phyloP scores from a whole-genome alignment of 139 green algal genomes.

The Chlamydomonas schloesseri region DNA sequence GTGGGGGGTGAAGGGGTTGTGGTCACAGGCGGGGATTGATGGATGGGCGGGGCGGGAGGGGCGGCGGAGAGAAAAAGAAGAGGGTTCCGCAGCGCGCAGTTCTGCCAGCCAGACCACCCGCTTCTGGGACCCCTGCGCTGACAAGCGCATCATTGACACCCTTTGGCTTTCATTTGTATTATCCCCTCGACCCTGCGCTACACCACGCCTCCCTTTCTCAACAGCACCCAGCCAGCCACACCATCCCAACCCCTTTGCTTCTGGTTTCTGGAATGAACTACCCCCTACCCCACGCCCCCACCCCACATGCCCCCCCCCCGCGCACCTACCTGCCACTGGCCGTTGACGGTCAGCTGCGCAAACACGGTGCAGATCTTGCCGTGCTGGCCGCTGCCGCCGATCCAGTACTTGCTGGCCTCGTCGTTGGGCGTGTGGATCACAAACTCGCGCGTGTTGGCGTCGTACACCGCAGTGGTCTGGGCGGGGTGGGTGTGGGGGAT shows the following conservation, averaged over 20 bases:
- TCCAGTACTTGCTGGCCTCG: conserved; percentile 71
- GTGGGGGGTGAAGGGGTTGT: background rate
- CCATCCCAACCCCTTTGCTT: too few relatives aligned
- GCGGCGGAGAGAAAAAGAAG: too few relatives aligned
- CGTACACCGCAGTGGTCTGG: conserved; percentile 81
- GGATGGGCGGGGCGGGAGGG: too few relatives aligned
- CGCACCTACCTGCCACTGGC: conserved; percentile 64
- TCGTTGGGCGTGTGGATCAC: conserved; percentile 89
- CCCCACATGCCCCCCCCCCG: background rate
- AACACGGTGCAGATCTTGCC: conserved; percentile 83
- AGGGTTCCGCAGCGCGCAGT: too few relatives aligned
- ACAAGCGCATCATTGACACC: too few relatives aligned
- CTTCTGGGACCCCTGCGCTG: too few relatives aligned
- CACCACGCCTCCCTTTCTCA: too few relatives aligned
- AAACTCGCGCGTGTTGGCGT: conserved; percentile 76
- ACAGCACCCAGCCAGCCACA: too few relatives aligned
- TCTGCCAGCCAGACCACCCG: too few relatives aligned
- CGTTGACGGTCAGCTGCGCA: conserved; percentile 85
- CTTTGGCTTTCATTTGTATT: too few relatives aligned
- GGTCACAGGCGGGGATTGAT: too few relatives aligned
- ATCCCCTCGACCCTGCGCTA: too few relatives aligned
- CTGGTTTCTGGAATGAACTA: background rate
- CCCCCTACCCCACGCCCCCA: background rate
- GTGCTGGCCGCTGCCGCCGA: conserved; percentile 69
- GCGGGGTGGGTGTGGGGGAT: background rate